Base-by-base conservation (phyloP, 768 basidiomycete species). In the Multifurca ochricompacta region DNA sequence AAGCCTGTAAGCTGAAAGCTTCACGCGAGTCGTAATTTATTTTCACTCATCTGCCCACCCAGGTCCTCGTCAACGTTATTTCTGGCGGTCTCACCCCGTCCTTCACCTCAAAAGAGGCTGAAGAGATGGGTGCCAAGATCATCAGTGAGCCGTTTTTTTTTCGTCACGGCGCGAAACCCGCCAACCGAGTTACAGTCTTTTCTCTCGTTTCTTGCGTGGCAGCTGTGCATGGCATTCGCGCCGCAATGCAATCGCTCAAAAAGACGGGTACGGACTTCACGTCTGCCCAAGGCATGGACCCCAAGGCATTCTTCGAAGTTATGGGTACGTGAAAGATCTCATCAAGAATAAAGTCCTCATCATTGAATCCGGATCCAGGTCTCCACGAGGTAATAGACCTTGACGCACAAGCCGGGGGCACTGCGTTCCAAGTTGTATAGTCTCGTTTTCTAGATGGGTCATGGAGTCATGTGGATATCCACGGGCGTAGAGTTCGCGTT, bases 21-120 rank as follows among this genome's bases (percentile, higher is more conserved):
- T 31, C 4, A n/a, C 16, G 31, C n/a, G n/a, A 11, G 18, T 40
- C 27, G 23, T 21, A 2, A 3, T 10, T 16, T 18, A 11, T 41
- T 8, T 27, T 7, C 25, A 48, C 28, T 37, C 21, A 23, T 41
- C 28, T 34, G 14, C 49, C n/a, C 42, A 40, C 19, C 36, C 53
- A 78, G 76, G 78, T 86, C 34, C 82, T 88, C 30, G 84, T 87
- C 37, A 88, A 88, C 57, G 85, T 87, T 18, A 87, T 88, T 57
- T 85, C 84, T 6, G 85, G 85, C 36, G 86, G 86, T 16, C 70
- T 87, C 41, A 87, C 86, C 0, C 86, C 86, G 6, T 80, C 83
- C 5, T 87, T 87, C 65, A 87, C 84, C 1, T 76, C 71, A 51
- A 68, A 78, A 47, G 81, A 87, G 64, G 86, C 85, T 0, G 85